Evolutionary conservation across 352 stramenopile species (phyloP), one percentile per base, ranked within the genome.

Genomic region (Globisporangium radiosum): DNA sequence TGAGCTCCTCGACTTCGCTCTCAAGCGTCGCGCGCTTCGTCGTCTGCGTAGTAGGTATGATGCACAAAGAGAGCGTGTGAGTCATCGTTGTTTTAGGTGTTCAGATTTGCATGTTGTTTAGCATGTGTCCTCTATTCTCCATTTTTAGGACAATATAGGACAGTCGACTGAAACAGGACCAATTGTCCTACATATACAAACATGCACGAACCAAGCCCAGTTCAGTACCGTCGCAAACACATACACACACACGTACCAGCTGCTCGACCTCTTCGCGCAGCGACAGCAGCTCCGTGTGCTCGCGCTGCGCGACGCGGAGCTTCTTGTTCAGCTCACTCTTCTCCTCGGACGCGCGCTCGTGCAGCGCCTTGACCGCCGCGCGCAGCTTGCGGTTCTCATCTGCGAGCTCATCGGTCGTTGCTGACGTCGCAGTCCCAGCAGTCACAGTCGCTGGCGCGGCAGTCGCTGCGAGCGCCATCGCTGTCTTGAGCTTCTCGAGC

Each of bases 351-450:
- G 66, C 72, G n/a, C 85, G 80, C 33, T 93, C 81, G 37, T 96
- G 87, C 11, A 96, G 69, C 33, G 84, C 84, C 56, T 94, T 94
- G 7, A 96, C 72, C 7, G 85, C 87, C 4, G 70, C 68, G 49
- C 87, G 87, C 2, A 96, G 66, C 56, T 96, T 94, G 11, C 73
- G 76, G 68, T 96, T 96, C 57, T 96, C 85, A 5, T 92, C 85
- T 2, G 72, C 63, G 7, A 94, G 64, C 36, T 87, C 78, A 11
- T 63, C 67, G 43, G 54, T 66, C 38, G 63, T 39, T 48, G 39
- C 45, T 47, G 15, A 68, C 65, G 7, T 81, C 69, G 0, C 70
- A 54, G 13, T 33, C 7, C 3, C 7, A 13, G 15, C 45, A 10
- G 45, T 15, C 5, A 17, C 45, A 47, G 42, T 47, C 65, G 72